Evolutionary conservation across 345 rosid species (phyloP).

Genomic region (Citrus sinensis): DVS_A1.0 CM039164.1:545501-546000

Average conservation of each 20-base stretch:
- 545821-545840: neutral
- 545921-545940: neutral
- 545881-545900: neutral
- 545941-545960: neutral
- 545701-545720: neutral
- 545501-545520: neutral
- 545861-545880: neutral
- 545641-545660: neutral
- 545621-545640: neutral
- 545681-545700: neutral
- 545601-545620: neutral
- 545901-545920: neutral
- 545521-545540: neutral
- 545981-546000: neutral
- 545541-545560: neutral
- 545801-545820: neutral
- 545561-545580: neutral
- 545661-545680: neutral
- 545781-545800: neutral
- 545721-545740: neutral
- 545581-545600: neutral
- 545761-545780: neutral
- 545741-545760: neutral
- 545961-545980: neutral
- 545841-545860: neutral